Conservation (phyloP, 2,329 filamentous ascomycete genomes). For the Cercospora brassicicola region DNA sequence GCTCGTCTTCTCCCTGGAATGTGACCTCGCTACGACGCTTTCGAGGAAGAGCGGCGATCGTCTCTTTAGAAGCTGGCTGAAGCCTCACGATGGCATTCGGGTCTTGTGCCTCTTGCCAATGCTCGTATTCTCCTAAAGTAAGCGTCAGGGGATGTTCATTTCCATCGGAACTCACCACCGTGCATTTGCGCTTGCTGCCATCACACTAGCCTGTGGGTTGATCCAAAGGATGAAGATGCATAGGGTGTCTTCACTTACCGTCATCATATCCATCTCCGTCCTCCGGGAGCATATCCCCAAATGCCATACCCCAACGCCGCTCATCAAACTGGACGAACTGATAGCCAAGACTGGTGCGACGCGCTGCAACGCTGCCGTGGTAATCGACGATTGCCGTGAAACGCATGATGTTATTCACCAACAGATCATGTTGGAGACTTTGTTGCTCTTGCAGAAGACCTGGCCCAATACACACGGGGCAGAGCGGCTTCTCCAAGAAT, state of each 20-base stretch:
- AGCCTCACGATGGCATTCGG: slow-evolving; percentile 21
- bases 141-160: slow-evolving; percentile 12
- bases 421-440: slow-evolving; percentile 22
- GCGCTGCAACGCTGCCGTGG: background rate
- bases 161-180: background rate
- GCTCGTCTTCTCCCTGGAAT: slow-evolving; percentile 12
- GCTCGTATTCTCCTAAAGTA: slow-evolving; percentile 18
- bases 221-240: background rate
- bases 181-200: background rate
- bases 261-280: slow-evolving; percentile 5
- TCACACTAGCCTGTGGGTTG: background rate
- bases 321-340: slow-evolving; percentile 33
- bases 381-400: slow-evolving; percentile 23
- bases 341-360: slow-evolving; percentile 13
- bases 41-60: slow-evolving; percentile 26
- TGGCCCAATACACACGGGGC: slow-evolving; percentile 34
- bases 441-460: slow-evolving; percentile 29
- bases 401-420: slow-evolving; percentile 9
- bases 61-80: slow-evolving; percentile 23
- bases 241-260: background rate
- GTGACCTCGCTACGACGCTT: slow-evolving; percentile 18
- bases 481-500: slow-evolving; percentile 25
- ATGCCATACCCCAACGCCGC: slow-evolving; percentile 31
- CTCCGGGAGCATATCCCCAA: slow-evolving; percentile 30
- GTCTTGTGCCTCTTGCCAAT: slow-evolving; percentile 32